These are phyloP conservation scores for Crithidia sp. DNA, from an alignment of 208 protist genomes.

Conservation along the genomic window DNA sequence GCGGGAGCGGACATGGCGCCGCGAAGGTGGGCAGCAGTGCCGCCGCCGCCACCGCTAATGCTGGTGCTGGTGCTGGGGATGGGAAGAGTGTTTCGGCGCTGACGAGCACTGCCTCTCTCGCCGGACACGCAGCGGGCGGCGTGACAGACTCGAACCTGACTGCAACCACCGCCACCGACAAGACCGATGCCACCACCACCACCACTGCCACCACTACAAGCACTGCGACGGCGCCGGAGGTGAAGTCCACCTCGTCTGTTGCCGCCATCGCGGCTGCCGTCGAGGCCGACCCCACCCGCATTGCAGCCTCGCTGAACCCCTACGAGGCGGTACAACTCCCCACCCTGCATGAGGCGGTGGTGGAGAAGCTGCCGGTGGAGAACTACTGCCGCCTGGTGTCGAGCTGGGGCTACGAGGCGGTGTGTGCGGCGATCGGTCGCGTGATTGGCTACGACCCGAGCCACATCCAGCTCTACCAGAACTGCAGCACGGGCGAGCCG, in stretches of 20 bases:
- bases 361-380: constrained; percentile 27
- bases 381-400: constrained; percentile 39
- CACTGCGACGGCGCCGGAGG: background rate
- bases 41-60: background rate
- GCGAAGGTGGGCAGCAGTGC: background rate
- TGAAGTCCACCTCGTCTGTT: background rate
- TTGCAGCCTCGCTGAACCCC: constrained; percentile 44
- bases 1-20: background rate
- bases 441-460: constrained; percentile 40
- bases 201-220: background rate
- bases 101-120: background rate
- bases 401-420: constrained; percentile 52
- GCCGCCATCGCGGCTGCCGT: background rate
- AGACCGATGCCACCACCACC: background rate
- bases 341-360: constrained; percentile 31
- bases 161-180: background rate
- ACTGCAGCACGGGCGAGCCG: constrained; percentile 25
- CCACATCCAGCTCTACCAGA: constrained; percentile 64
- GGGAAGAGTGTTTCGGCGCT: background rate
- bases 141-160: constrained; percentile 6
- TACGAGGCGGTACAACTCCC: constrained; percentile 42
- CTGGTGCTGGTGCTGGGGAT: background rate
- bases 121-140: background rate
- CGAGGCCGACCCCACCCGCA: constrained; percentile 22
- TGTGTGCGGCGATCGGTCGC: constrained; percentile 54